Evolutionary conservation across 192 early-diverging fungal genomes (phyloP), one percentile per base, ranked within the genome.

Genomic region (Backusella australiensis): DNA sequence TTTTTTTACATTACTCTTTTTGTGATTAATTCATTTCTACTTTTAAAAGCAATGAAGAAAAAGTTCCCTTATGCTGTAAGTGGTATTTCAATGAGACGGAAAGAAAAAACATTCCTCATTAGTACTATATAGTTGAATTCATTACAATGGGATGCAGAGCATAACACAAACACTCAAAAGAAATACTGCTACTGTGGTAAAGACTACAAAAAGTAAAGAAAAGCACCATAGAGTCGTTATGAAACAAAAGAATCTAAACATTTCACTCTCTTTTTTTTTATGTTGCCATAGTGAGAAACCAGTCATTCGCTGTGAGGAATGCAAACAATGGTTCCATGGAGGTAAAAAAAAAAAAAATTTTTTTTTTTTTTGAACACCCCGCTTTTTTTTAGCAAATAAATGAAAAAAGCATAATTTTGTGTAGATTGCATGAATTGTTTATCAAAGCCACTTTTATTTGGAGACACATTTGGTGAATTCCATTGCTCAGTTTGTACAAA

Each of bases 131-230:
- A 83, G 80, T 74, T 79, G 34, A 35, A 34, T 23, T n/a, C 35
- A 39, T 75, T 85, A 46, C 73, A 67, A 6, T 91, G 89, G 89
- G 82, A 90, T 77, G 71, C 63, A 26, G 76, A 82, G 36, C 91
- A 89, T 66, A 70, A 65, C 23, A 85, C 74, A 21, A 94, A 94
- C 83, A 84, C 81, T 59, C 85, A 96, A 75, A 87, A 87, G 29
- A 78, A 81, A 12, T 96, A 96, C 77, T 96, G 94, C 80, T 96
- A 96, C 73, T 96, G 94, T 49, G 94, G 93, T 15, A 81, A 87
- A 78, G 86, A 87, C 74, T 86, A 90, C 80, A 75, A 79, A 69
- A 67, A 79, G 86, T 86, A 83, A 77, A 85, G 78, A 26, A 6
- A 14, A 11, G 38, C n/a, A 34, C 41, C 19, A 4, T 19, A 6